phyloP scores from a whole-genome alignment of 2,329 filamentous ascomycete genomes.

The Leptographium galeiforme region DNA sequence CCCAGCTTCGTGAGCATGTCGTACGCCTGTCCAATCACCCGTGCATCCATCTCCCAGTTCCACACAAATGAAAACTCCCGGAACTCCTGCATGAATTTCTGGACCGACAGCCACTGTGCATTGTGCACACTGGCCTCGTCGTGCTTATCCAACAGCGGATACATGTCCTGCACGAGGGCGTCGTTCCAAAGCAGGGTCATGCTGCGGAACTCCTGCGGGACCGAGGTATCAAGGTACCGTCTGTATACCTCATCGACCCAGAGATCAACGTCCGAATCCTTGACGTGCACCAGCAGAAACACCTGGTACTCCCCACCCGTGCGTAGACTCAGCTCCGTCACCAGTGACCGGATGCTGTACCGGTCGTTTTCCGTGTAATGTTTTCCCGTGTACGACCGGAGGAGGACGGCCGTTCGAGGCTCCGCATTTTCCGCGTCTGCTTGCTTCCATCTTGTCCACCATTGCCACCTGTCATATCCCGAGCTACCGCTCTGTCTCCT shows the following conservation, averaged over 20 bases:
- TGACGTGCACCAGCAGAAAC: constrained; percentile 68
- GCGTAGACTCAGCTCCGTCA: constrained; percentile 62
- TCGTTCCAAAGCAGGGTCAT: constrained; percentile 67
- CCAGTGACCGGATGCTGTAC: constrained; percentile 63
- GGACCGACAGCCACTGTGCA: constrained; percentile 58
- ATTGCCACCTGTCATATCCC: not conserved
- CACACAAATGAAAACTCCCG: constrained; percentile 71
- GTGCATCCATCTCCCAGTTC: constrained; percentile 80
- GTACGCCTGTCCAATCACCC: constrained; percentile 71
- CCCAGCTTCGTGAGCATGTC: constrained; percentile 57
- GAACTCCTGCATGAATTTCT: constrained; percentile 62
- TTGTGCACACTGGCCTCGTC: constrained; percentile 40
- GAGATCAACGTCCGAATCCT: constrained; percentile 39
- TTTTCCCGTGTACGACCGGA: constrained; percentile 65
- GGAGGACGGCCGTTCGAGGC: constrained; percentile 56
- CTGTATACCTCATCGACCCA: constrained; percentile 47
- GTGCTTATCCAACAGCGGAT: constrained; percentile 52
- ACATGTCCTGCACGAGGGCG: constrained; percentile 60
- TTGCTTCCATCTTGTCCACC: not conserved
- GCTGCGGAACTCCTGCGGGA: constrained; percentile 37
- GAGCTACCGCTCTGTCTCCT: not conserved
- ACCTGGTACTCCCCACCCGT: constrained; percentile 73
- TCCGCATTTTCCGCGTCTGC: constrained; percentile 17
- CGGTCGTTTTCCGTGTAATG: constrained; percentile 67
- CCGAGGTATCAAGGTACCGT: constrained; percentile 34